Evolutionary conservation across 352 stramenopile genomes (phyloP).

Genomic region (Phytophthora vignae): DNA sequence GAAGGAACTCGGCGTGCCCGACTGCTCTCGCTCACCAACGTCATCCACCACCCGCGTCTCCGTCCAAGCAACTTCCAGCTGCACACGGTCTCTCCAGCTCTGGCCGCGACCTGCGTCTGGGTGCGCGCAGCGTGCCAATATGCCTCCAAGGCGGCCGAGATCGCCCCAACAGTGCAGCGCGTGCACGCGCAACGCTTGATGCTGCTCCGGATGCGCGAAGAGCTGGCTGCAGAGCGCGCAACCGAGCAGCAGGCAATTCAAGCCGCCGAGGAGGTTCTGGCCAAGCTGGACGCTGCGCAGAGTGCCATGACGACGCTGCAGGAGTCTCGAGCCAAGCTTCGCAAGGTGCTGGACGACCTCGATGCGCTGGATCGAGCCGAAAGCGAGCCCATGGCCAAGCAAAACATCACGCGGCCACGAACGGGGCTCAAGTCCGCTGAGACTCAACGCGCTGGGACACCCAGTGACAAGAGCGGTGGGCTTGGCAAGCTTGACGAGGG

Average conservation of each 20-base stretch:
- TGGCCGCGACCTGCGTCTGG: constrained; percentile 70
- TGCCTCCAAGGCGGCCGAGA: constrained; percentile 70
- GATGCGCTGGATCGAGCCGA: constrained; percentile 70
- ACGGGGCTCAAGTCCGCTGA: constrained; percentile 19
- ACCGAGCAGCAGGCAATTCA: constrained; percentile 24
- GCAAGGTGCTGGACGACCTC: constrained; percentile 68
- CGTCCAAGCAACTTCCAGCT: constrained; percentile 72
- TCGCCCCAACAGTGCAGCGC: constrained; percentile 66
- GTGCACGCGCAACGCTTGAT: constrained; percentile 64
- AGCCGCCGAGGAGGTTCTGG: constrained; percentile 22
- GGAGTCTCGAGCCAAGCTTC: constrained; percentile 41
- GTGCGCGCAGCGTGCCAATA: constrained; percentile 81
- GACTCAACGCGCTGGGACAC: background rate
- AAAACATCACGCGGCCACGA: constrained; percentile 60
- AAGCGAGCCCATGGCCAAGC: constrained; percentile 61
- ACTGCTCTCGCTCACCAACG: constrained; percentile 66
- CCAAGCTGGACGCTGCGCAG: constrained; percentile 31
- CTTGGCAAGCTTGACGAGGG: background rate
- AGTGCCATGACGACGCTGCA: constrained; percentile 26
- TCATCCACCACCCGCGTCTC: constrained; percentile 79
- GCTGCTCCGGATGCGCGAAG: constrained; percentile 55
- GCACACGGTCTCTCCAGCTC: constrained; percentile 66
- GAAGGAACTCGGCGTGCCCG: constrained; percentile 68
- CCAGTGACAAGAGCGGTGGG: constrained; percentile 2
- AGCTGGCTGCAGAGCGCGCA: constrained; percentile 28